Conservation (phyloP, 768 basidiomycete species). For the Amanita rubescens region DNA sequence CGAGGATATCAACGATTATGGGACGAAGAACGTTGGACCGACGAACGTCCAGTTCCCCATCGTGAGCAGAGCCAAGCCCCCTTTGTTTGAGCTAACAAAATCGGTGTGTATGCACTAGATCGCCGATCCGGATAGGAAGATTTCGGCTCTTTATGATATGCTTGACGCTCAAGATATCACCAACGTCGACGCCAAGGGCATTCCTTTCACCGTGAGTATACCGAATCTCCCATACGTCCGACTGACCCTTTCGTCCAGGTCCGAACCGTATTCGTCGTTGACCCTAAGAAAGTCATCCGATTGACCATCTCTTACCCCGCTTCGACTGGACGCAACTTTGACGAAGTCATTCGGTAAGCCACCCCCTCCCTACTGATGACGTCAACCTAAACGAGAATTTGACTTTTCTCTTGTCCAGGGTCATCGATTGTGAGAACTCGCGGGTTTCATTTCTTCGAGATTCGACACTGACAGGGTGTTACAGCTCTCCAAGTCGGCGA, state of each 20-base stretch:
- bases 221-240: slow-evolving; percentile 1
- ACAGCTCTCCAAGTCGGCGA: slow-evolving; percentile 84
- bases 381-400: no score
- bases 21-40: slow-evolving; percentile 57
- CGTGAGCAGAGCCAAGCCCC: slow-evolving; percentile 35
- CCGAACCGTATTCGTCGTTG: slow-evolving; percentile 95
- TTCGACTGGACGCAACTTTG: slow-evolving; percentile 91
- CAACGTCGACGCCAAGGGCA: slow-evolving; percentile 76
- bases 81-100: not conserved
- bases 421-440: slow-evolving; percentile 56
- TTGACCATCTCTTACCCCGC: slow-evolving; percentile 90
- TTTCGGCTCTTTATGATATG: slow-evolving; percentile 91
- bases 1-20: slow-evolving; percentile 76
- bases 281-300: slow-evolving; percentile 94
- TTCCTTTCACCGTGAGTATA: slow-evolving; percentile 79
- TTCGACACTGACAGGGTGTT: slow-evolving; percentile 21
- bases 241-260: slow-evolving; percentile 38
- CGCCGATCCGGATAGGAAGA: slow-evolving; percentile 81
- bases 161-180: slow-evolving; percentile 92
- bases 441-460: slow-evolving; percentile 23
- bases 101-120: slow-evolving; percentile 44
- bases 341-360: slow-evolving; percentile 44
- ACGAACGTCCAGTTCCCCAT: slow-evolving; percentile 89
- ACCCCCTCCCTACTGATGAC: no score
- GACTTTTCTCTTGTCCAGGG: no score